Conservation (phyloP, 768 basidiomycete species). For the Podaxis carcinomalis region DNA sequence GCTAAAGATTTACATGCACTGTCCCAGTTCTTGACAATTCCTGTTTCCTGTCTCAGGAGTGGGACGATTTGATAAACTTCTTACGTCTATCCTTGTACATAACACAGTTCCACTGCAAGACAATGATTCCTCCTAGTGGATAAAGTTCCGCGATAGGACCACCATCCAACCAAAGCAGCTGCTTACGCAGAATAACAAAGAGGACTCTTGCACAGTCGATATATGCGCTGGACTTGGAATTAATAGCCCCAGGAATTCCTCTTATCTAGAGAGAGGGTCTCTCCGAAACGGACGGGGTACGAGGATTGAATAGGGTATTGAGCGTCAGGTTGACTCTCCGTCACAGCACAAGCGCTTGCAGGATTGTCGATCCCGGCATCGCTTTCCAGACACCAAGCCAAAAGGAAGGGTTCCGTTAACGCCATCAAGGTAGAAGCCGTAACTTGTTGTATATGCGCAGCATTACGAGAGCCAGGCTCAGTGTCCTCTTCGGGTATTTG, state of each 20-base stretch:
- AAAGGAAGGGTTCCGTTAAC: slow-evolving; percentile 38
- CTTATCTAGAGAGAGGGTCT: not conserved
- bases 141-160: not conserved
- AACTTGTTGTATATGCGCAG: slow-evolving; percentile 22
- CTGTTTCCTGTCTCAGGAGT: not conserved
- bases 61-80: not conserved
- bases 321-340: not conserved
- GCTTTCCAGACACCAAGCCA: slow-evolving; percentile 30
- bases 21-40: not conserved
- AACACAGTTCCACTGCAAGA: no score
- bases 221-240: not conserved
- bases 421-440: slow-evolving; percentile 37
- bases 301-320: not conserved
- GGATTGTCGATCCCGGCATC: not conserved
- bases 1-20: not conserved
- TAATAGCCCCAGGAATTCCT: slow-evolving; percentile 5
- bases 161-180: not conserved
- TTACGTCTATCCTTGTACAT: not conserved
- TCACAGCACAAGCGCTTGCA: not conserved
- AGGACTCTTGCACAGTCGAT: not conserved
- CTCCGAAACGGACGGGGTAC: not conserved
- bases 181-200: not conserved
- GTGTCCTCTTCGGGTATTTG: not conserved
- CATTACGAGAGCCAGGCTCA: not conserved
- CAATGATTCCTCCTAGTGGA: not conserved